Conservation (phyloP, 306 rosid species). For the Ormosia semicastrata region DNA sequence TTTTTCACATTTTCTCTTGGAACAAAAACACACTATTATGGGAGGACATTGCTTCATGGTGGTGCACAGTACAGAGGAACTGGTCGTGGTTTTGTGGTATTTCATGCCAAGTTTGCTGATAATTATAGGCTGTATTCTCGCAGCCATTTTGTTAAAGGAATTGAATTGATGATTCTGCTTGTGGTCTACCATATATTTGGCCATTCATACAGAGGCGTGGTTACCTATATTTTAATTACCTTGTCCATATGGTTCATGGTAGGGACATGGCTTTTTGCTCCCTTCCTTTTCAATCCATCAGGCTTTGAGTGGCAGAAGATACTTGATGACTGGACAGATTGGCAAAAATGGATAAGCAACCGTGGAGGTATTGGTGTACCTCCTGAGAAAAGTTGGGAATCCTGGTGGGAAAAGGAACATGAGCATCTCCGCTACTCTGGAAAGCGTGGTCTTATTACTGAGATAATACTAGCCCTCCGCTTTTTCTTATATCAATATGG, state of each 20-base stretch:
- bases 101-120: constrained; percentile 95
- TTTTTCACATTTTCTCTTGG: constrained; percentile 96
- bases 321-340: constrained; percentile 92
- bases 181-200: constrained; percentile 86
- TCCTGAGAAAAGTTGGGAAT: constrained; percentile 90
- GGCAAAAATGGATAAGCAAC: constrained; percentile 93
- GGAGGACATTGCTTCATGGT: constrained; percentile 97
- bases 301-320: constrained; percentile 99
- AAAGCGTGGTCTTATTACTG: constrained; percentile 57
- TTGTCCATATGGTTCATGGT: constrained; percentile 95
- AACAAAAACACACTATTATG: constrained; percentile 93
- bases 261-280: constrained; percentile 97
- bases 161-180: constrained; percentile 90
- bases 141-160: constrained; percentile 95
- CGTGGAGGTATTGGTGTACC: constrained; percentile 89
- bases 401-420: constrained; percentile 96
- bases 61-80: constrained; percentile 96
- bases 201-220: constrained; percentile 59
- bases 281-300: constrained; percentile 94
- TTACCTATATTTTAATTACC: constrained; percentile 69
- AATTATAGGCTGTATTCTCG: constrained; percentile 92
- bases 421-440: constrained; percentile 80
- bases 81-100: constrained; percentile 92
- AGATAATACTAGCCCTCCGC: constrained; percentile 85
- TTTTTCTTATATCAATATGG: constrained; percentile 90